Conservation (phyloP, 2,329 filamentous ascomycete species). For the Gliomastix tumulicola region DNA sequence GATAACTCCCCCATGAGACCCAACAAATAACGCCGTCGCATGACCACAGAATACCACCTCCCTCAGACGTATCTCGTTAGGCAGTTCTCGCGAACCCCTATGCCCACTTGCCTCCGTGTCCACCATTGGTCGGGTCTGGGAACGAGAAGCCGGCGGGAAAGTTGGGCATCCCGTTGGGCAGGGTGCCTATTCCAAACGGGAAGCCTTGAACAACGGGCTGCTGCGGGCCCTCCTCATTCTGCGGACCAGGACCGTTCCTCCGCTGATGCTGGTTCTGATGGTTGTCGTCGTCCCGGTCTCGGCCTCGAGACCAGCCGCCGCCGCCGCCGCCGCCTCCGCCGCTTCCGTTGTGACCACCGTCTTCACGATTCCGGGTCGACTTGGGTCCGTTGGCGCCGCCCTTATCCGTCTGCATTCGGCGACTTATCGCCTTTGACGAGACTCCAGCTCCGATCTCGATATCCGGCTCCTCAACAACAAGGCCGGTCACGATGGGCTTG, state of each 20-base stretch:
- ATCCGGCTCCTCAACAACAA: conserved; percentile 94
- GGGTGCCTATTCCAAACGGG: conserved; percentile 30
- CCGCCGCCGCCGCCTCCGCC: conserved; percentile 18
- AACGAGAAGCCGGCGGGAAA: conserved; percentile 31
- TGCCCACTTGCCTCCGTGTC: conserved; percentile 1
- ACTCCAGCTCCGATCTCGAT: conserved; percentile 98
- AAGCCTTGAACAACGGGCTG: conserved; percentile 14
- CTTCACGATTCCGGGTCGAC: conserved; percentile 42
- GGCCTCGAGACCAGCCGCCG: too few species aligned
- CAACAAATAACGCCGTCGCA: too few species aligned
- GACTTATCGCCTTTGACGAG: conserved; percentile 79
- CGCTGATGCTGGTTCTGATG: too few species aligned
- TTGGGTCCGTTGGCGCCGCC: conserved; percentile 59
- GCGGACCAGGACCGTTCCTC: too few species aligned
- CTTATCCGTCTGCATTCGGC: conserved; percentile 63
- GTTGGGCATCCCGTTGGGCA: conserved; percentile 34
- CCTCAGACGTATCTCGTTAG: too few species aligned
- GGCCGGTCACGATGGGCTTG: conserved; percentile 67
- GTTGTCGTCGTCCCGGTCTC: too few species aligned
- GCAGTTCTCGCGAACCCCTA: too few species aligned
- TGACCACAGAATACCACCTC: too few species aligned
- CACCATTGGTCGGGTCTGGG: conserved; percentile 23
- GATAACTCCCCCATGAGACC: too few species aligned
- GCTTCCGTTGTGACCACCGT: conserved; percentile 4
- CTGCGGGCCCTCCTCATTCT: too few species aligned